A percentile compares a stretch with the other conserved stretches of the same genome.
Evolutionary conservation across 441 rosid genomes (phyloP).

Genomic region (Kokia cookei): DNA sequence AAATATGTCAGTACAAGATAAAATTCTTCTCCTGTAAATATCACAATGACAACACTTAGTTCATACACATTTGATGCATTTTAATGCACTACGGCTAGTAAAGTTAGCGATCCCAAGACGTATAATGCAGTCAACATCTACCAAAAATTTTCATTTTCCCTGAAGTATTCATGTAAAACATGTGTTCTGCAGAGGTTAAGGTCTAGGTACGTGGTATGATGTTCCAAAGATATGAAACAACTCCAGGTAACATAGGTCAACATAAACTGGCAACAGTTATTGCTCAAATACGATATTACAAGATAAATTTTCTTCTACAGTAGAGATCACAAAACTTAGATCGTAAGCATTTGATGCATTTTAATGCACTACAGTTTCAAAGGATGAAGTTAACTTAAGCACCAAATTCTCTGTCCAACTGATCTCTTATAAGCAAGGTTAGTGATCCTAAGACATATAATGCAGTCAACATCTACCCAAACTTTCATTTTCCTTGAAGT

Average conservation of each 20-base stretch:
- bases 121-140: background rate
- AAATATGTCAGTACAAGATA: background rate
- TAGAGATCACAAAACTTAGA: background rate
- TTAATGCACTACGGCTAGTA: no score
- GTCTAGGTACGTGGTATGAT: background rate
- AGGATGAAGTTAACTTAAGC: background rate
- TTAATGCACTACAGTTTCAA: background rate
- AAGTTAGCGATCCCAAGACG: no score
- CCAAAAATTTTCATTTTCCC: background rate
- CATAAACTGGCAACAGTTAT: background rate
- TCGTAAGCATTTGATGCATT: background rate
- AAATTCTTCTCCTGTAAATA: background rate
- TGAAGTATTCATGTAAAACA: background rate
- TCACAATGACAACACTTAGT: no score
- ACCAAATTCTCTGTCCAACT: background rate
- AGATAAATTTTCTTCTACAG: background rate
- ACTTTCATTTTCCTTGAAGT: background rate
- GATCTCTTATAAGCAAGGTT: background rate
- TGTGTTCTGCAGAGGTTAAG: background rate
- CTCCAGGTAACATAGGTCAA: background rate
- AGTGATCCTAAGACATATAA: background rate
- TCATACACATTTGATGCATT: no score
- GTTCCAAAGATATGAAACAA: background rate
- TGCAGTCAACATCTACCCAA: background rate
- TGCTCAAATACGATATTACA: no score